Base-by-base conservation (phyloP, 192 early-diverging fungal genomes). In the Kappamyces sp. region DNA sequence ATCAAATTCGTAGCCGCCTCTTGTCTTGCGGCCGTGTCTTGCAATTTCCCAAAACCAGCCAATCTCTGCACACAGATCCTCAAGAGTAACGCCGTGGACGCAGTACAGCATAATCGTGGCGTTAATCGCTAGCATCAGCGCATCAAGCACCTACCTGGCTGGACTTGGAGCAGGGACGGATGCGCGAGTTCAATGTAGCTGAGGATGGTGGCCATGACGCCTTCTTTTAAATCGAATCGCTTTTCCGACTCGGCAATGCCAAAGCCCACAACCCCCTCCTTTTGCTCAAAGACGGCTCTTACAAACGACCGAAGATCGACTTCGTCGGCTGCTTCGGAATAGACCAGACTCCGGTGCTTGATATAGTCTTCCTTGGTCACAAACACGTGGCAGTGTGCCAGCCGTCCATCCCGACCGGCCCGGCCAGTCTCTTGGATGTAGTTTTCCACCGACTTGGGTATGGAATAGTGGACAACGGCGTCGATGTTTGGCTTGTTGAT, bases 401-500 rank as follows among this genome's bases (percentile, higher is more conserved):
- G 9, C 7, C 8, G 1, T 1, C 78, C 78, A 51, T 80, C 76
- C 10, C 78, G 63, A 6, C 78, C 78, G 31, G 66, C 58, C 31
- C 78, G 40, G 23, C 78, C 78, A 41, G 68, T 63, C 49, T 80
- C 76, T 52, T 76, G 78, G 12, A 89, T 74, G 64, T 97, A 97
- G 5, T 87, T 87, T 71, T 97, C 94, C 2, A 97, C 57, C 23
- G 87, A 87, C 34, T 86, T 84, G 0, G 93, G 90, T 31, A 94
- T 66, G 12, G 83, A 83, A 60, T 86, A 88, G 55, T 97, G 94
- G 7, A 94, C 85, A 2, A 97, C 90, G 59, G 85, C 88, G 3
- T 91, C 87, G 10, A 97, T 91, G 51, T 93, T 84, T 5, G 84
- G 65, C 68, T 95, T 94, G 74, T 97, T 90, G 41, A 95, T 90